A percentile compares a stretch with the other conserved stretches of the same genome.
These are phyloP conservation scores for Noccaea bulbosa DNA, from an alignment of 345 rosid species.

Conservation along the genomic window DNA sequence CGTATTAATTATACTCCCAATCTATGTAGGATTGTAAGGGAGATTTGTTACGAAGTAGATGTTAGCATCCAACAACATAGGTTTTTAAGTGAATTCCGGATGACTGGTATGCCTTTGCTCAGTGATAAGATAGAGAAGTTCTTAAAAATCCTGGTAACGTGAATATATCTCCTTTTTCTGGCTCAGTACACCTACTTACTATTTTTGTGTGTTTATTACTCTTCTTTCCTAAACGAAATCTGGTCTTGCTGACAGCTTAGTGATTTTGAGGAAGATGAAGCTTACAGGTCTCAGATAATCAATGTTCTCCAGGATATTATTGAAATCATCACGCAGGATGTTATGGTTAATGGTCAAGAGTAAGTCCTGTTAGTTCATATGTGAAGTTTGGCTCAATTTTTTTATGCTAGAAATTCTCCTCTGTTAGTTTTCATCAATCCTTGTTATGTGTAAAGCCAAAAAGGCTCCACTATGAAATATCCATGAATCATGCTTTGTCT, in stretches of 20 bases:
- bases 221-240: constrained; percentile 17
- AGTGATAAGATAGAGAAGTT: constrained; percentile 78
- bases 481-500: constrained; percentile 32
- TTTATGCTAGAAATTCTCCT: constrained; percentile 17
- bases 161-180: constrained; percentile 8
- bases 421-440: constrained; percentile 8
- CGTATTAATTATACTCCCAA: constrained; percentile 27
- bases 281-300: constrained; percentile 71
- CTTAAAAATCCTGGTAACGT: constrained; percentile 67
- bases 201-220: constrained; percentile 3
- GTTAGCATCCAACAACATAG: constrained; percentile 48
- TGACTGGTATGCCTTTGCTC: constrained; percentile 78
- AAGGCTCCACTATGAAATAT: background rate
- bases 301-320: constrained; percentile 90
- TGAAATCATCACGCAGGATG: constrained; percentile 79
- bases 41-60: constrained; percentile 64
- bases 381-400: constrained; percentile 25
- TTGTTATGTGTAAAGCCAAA: constrained; percentile 6
- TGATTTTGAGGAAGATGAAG: constrained; percentile 47
- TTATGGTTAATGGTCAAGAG: constrained; percentile 73
- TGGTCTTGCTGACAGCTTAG: constrained; percentile 52
- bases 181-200: background rate
- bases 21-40: constrained; percentile 54
- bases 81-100: constrained; percentile 67
- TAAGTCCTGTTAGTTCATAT: constrained; percentile 52